Base-by-base conservation (phyloP, 2,329 filamentous ascomycete genomes). In the Curvularia hawaiiensis region DNA sequence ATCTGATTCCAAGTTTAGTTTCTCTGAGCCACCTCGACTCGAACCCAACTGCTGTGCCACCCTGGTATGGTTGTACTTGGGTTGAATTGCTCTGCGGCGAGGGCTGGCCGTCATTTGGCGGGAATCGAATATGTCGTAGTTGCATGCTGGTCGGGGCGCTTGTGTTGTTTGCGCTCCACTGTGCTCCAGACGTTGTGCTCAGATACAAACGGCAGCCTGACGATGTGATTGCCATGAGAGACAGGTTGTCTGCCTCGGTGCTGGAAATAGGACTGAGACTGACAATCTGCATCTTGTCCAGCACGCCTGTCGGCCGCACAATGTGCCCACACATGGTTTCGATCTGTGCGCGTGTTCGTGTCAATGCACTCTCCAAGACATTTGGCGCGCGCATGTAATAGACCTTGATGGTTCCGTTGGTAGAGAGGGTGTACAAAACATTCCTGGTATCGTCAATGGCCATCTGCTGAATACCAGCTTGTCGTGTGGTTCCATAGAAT, bases 81-180 rank as follows among this genome's bases (percentile, higher is more conserved):
- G 64, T 67, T 14, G 68, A 64, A 46, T 66, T 61, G 48, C 51
- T 60, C 52, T 67, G 65, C 49, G 55, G 61, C 52, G 67, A 50
- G 22, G 63, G 51, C 28, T 64, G 62, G 12, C 61, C 63, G 26
- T 71, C 66, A 39, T 80, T 76, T 0, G 95, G 95, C 1, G 96
- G 95, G 58, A 97, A 96, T 72, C 95, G 96, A 76, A 99, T 91
- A 71, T 96, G 95, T 66, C 96, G 90, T n/a, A 97, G 88, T 76
- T 97, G 93, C 92, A 99, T 97, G 77, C 92, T 97, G 67, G 91
- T 93, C 0, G 95, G 93, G 0, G 90, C 88, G 56, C 83, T 88
- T 8, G 85, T 83, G 20, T 85, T 82, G 22, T 84, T 84, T 14
- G 83, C 84, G 54, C 79, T 78, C 78, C 89, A 90, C 30, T 58